Conservation (phyloP, 2,329 filamentous ascomycete species). For the Curvularia sp. region DNA sequence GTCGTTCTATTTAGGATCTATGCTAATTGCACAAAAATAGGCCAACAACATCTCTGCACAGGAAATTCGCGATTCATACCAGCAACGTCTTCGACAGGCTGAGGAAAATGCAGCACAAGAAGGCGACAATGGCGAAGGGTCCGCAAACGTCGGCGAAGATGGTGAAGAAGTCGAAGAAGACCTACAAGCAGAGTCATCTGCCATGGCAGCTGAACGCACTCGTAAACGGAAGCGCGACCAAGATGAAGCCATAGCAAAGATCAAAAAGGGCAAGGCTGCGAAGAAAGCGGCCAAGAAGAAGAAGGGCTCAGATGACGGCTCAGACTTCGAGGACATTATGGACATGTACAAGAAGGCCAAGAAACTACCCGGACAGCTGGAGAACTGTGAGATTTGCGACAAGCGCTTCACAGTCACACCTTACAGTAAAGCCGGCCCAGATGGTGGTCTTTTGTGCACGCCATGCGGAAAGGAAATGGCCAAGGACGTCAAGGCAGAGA, state of each 20-base stretch:
- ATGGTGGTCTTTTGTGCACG: slow-evolving; percentile 84
- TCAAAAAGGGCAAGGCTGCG: slow-evolving; percentile 58
- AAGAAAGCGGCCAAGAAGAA: slow-evolving; percentile 56
- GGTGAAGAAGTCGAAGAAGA: slow-evolving; percentile 45
- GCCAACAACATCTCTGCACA: slow-evolving; percentile 75
- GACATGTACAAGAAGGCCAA: slow-evolving; percentile 64
- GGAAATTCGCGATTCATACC: slow-evolving; percentile 67
- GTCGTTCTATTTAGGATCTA: not conserved
- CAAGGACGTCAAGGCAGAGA: slow-evolving; percentile 68
- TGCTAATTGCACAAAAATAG: slow-evolving; percentile 45
- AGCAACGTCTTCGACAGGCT: slow-evolving; percentile 60
- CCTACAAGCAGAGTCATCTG: slow-evolving; percentile 45
- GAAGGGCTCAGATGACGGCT: slow-evolving; percentile 52
- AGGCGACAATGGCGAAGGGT: slow-evolving; percentile 47
- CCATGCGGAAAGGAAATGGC: slow-evolving; percentile 79
- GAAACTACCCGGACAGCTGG: slow-evolving; percentile 81
- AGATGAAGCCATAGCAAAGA: slow-evolving; percentile 55
- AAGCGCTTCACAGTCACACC: slow-evolving; percentile 93
- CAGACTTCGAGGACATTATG: slow-evolving; percentile 57
- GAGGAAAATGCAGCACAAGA: slow-evolving; percentile 48
- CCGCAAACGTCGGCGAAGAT: slow-evolving; percentile 46
- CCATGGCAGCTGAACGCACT: slow-evolving; percentile 52
- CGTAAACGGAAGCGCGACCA: slow-evolving; percentile 66
- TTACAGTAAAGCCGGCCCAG: slow-evolving; percentile 80
- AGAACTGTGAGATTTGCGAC: slow-evolving; percentile 82